A percentile compares a stretch with the other conserved stretches of the same genome.
Conservation (phyloP, 495 filamentous ascomycete species). For the Bathelium albidoporum region DNA sequence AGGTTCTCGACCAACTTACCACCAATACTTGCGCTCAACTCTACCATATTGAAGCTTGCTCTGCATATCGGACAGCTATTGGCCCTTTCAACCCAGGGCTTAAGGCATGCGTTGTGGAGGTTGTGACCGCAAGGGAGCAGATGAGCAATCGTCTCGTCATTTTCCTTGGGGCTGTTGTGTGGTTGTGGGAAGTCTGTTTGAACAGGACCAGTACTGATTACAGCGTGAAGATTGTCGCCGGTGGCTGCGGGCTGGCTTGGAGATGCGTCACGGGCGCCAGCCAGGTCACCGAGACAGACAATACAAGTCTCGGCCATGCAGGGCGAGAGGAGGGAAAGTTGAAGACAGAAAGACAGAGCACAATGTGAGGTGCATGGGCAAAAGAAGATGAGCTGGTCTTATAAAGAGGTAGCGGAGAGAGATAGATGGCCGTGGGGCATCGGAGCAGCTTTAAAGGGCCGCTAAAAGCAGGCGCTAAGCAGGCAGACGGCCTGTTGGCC, state of each 20-base stretch:
- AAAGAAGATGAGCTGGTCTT: neutral
- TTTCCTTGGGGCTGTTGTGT: constrained; percentile 30
- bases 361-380: neutral
- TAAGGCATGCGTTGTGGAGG: constrained; percentile 81
- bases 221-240: constrained; percentile 22
- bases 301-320: constrained; percentile 88
- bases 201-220: constrained; percentile 17
- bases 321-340: constrained; percentile 2
- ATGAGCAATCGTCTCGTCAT: constrained; percentile 49
- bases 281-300: constrained; percentile 86
- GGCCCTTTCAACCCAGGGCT: constrained; percentile 87
- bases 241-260: constrained; percentile 29
- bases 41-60: constrained; percentile 77
- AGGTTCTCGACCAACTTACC: constrained; percentile 46
- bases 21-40: constrained; percentile 64
- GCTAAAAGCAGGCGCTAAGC: neutral
- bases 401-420: neutral
- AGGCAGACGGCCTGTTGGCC: neutral
- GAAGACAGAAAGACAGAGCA: neutral
- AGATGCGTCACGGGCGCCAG: constrained; percentile 43
- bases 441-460: constrained; percentile 2
- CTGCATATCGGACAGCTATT: constrained; percentile 98
- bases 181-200: constrained; percentile 35
- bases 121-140: constrained; percentile 73
- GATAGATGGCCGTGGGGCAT: constrained; percentile 2